Conservation (phyloP, 306 rosid species). For the Morella rubra region DNA sequence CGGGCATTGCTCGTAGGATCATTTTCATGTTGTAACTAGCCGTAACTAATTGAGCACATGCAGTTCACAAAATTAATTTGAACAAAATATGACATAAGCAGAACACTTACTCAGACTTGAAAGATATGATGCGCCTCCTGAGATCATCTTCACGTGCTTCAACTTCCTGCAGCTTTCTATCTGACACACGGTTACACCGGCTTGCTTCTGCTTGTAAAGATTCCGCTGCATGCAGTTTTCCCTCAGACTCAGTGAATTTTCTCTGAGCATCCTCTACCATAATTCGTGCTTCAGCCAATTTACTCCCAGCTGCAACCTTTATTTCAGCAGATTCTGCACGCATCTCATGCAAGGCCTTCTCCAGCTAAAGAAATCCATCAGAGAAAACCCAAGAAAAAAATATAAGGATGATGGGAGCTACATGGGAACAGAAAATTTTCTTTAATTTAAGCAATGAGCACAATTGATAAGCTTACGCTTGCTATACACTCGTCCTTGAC, state of each 20-base stretch:
- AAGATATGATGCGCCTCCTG: slow-evolving; percentile 60
- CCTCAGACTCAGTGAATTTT: slow-evolving; percentile 68
- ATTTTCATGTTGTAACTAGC: not conserved
- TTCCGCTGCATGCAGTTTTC: slow-evolving; percentile 66
- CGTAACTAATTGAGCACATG: not conserved
- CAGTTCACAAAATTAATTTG: not conserved
- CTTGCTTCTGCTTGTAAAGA: slow-evolving; percentile 72
- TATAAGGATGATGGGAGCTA: not conserved
- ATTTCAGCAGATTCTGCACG: slow-evolving; percentile 92
- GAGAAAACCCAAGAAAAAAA: slow-evolving; percentile 11
- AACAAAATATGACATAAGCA: not conserved
- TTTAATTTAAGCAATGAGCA: not conserved
- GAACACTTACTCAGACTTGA: slow-evolving; percentile 74
- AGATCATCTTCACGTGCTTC: slow-evolving; percentile 96
- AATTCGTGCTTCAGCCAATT: slow-evolving; percentile 62
- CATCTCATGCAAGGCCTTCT: slow-evolving; percentile 88
- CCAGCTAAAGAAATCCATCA: slow-evolving; percentile 57
- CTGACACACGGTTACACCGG: slow-evolving; percentile 63
- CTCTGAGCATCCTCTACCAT: slow-evolving; percentile 69
- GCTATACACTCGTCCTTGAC: slow-evolving; percentile 92
- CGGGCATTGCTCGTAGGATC: not conserved
- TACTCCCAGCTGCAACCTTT: slow-evolving; percentile 85
- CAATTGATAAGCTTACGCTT: slow-evolving; percentile 65
- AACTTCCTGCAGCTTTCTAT: slow-evolving; percentile 84
- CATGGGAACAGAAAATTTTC: not conserved